Percentiles rank a stretch among this genome's conserved stretches.
These are phyloP conservation scores for Skeletonema marinoi DNA, from an alignment of 108 stramenopile species.

Conservation along the genomic window DNA sequence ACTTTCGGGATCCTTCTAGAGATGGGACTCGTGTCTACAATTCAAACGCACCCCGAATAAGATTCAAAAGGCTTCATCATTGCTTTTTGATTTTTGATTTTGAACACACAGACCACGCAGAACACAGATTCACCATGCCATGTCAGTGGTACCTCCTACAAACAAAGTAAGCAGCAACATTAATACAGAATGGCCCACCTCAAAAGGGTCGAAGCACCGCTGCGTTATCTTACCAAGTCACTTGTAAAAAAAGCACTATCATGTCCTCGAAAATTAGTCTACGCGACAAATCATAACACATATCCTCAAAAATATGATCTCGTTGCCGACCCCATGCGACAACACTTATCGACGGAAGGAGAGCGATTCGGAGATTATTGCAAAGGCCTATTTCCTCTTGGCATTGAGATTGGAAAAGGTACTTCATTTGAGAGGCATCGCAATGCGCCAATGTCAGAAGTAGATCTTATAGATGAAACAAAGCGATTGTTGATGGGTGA, in stretches of 20 bases:
- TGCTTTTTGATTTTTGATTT: too few species aligned
- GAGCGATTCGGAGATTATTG: slow-evolving; percentile 51
- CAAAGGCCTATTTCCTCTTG: slow-evolving; percentile 47
- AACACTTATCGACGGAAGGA: slow-evolving; percentile 45
- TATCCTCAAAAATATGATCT: slow-evolving; percentile 23
- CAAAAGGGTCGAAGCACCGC: slow-evolving; percentile 10
- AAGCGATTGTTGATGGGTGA: not conserved
- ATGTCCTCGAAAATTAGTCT: slow-evolving; percentile 57
- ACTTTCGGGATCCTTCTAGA: too few species aligned
- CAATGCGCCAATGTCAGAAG: not conserved
- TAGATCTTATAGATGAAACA: not conserved
- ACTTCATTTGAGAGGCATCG: not conserved
- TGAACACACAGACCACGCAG: too few species aligned
- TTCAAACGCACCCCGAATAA: too few species aligned
- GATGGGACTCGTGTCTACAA: too few species aligned
- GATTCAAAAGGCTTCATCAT: too few species aligned
- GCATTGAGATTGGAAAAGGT: slow-evolving; percentile 27
- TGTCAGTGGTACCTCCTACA: too few species aligned
- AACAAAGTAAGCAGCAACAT: too few species aligned
- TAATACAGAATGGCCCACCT: not conserved
- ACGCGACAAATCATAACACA: slow-evolving; percentile 39
- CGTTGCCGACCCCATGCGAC: slow-evolving; percentile 30
- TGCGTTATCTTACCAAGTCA: slow-evolving; percentile 57
- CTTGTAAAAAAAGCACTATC: slow-evolving; percentile 44
- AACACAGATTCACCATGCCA: too few species aligned